Base-by-base conservation (phyloP, 192 early-diverging fungal species). In the Coemansia sp. region DNA sequence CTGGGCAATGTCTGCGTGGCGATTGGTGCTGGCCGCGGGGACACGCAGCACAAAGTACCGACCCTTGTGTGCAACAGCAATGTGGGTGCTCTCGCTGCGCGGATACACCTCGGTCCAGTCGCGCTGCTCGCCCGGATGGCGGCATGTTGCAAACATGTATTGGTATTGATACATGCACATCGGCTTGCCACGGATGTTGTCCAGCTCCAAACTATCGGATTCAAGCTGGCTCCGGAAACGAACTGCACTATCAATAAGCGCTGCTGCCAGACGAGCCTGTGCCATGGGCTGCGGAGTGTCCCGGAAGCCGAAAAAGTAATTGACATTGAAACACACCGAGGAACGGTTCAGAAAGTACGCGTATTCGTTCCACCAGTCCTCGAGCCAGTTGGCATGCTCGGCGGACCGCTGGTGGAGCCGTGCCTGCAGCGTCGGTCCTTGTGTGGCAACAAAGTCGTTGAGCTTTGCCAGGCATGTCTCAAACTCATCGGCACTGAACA, bases 111-210 rank as follows among this genome's bases (percentile, higher is more conserved):
- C 79, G 41, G 90, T 90, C 57, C 77, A 73, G 75, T 94, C 93
- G 19, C 68, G 81, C 3, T 78, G 75, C 9, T 85, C 72, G 64
- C 84, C 83, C 10, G 93, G 88, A 61, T 93, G 88, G 32, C 93
- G 89, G 61, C 86, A 86, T 41, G 89, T 85, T 66, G 89, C 92
- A 84, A 93, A 94, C 71, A 92, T 70, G 69, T 87, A 93, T 63
- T 86, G 83, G 82, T 93, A 94, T 82, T 93, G 91, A 71, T 89
- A 82, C 85, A 88, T 87, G 73, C 87, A 92, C 70, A 94, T 87
- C 7, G 90, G 82, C 43, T 82, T 81, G 48, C 82, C 83, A 45
- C 86, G 86, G 26, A 87, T 85, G 74, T 75, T 85, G 73, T 93
- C 93, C 3, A 87, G 88, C 38, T 86, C 84, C 27, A 93, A 78